Evolutionary conservation across 305 asterid genomes (phyloP), one percentile per base, ranked within the genome.

Genomic region (Plantago rigida): DNA sequence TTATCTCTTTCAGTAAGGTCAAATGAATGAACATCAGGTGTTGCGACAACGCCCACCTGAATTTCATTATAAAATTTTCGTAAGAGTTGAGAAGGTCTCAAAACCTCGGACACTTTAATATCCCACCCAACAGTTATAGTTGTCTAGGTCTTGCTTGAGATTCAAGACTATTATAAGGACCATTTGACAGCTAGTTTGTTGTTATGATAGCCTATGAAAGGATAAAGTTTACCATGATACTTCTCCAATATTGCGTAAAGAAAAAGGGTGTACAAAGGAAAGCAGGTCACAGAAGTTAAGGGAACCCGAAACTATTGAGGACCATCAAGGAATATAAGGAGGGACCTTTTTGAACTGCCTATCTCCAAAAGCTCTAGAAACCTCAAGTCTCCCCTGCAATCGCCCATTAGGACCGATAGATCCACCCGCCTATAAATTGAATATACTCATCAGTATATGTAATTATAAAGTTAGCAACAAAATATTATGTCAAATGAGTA

Each of bases 311-410:
- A 31, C 54, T n/a, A 56, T 14, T 34, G 29, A 49, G 68, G 66
- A 68, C 39, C 50, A 47, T 17, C 31, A 60, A 52, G 57, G 45
- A 15, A 60, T 57, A 42, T 66, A 63, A 41, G 51, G 51, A 7
- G 29, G 2, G 46, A 86, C 97, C 97, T 89, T 89, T 80, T 89
- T 89, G 82, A 89, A 89, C 47, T 84, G 91, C 63, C 94, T 65
- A 75, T 89, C 97, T 47, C 97, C 95, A 36, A 89, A 86, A 52
- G 97, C 97, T 79, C 97, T 81, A 63, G 97, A 89, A 70, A 89
- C 97, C 81, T 86, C 89, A 75, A 89, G 97, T 44, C 94, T 87
- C 41, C 89, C 97, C 69, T 86, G 97, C 73, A 89, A 63, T 42
- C 97, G 81, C 51, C 97, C 95, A 66, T 86, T 84, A 60, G 97